These are phyloP conservation scores for Cocos nucifera DNA, from an alignment of 176 grass and related monocot species.

Conservation along the genomic window DNA sequence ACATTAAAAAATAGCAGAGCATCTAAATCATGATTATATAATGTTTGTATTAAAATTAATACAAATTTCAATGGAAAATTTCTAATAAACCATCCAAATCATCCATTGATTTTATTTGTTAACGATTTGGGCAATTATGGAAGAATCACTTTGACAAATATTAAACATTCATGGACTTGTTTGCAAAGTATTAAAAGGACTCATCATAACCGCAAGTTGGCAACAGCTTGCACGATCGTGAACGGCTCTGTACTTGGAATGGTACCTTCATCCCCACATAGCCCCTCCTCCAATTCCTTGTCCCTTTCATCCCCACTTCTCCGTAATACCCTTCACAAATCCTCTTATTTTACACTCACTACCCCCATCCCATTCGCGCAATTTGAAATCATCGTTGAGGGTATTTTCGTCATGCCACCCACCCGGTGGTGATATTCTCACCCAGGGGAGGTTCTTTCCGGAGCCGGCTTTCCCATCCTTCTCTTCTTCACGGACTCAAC, in stretches of 20 bases:
- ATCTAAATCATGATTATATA: too few relatives aligned
- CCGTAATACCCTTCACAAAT: not conserved
- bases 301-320: not conserved
- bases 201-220: too few relatives aligned
- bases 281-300: not conserved
- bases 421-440: slow-evolving; percentile 14
- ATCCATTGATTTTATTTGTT: too few relatives aligned
- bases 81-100: too few relatives aligned
- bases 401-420: slow-evolving; percentile 13
- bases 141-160: too few relatives aligned
- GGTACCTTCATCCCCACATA: not conserved
- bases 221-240: not conserved
- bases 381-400: not conserved
- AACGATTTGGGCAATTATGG: too few relatives aligned
- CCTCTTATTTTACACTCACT: not conserved
- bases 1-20: too few relatives aligned
- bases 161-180: too few relatives aligned
- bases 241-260: not conserved
- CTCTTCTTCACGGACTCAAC: not conserved
- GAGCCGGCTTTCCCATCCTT: slow-evolving; percentile 23
- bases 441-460: slow-evolving; percentile 62
- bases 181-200: too few relatives aligned
- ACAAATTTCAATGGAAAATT: too few relatives aligned
- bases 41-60: too few relatives aligned
- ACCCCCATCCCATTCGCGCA: too few relatives aligned